A percentile compares a stretch with the other conserved stretches of the same genome.
Conservation (phyloP, 108 stramenopile species). For the Seminavis robusta region DNA sequence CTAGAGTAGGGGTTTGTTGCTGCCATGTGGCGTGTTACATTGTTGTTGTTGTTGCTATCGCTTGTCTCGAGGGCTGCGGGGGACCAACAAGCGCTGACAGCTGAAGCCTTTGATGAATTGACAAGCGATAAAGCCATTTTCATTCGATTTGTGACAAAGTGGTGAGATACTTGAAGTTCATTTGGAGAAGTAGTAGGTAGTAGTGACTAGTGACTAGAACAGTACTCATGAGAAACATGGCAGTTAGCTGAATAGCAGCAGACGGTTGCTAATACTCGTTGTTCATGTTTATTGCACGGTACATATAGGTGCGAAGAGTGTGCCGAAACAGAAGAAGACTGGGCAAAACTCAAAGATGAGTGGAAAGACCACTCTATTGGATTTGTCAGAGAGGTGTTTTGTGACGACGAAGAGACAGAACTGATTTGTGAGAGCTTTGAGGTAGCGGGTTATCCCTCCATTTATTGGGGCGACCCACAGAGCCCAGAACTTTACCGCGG, state of each 20-base stretch:
- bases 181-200: too few species aligned
- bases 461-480: conserved; percentile 67
- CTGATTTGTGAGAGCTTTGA: conserved; percentile 74
- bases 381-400: conserved; percentile 86
- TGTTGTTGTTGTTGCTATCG: too few species aligned
- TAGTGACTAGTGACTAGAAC: too few species aligned
- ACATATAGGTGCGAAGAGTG: conserved; percentile 51
- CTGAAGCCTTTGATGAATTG: conserved; percentile 54
- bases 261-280: too few species aligned
- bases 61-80: too few species aligned
- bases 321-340: conserved; percentile 45
- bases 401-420: conserved; percentile 67
- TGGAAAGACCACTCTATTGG: conserved; percentile 36
- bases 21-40: too few species aligned
- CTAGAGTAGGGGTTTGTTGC: too few species aligned
- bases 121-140: conserved; percentile 78
- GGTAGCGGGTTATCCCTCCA: conserved; percentile 80
- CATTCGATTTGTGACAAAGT: conserved; percentile 75
- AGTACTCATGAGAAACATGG: too few species aligned
- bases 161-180: too few species aligned
- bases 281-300: too few species aligned
- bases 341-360: conserved; percentile 78
- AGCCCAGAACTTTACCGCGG: conserved; percentile 78
- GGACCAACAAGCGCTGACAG: too few species aligned
- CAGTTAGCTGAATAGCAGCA: too few species aligned